Conservation (phyloP, 805 yeast genomes). For the Yarrowia keelungensis region DNA sequence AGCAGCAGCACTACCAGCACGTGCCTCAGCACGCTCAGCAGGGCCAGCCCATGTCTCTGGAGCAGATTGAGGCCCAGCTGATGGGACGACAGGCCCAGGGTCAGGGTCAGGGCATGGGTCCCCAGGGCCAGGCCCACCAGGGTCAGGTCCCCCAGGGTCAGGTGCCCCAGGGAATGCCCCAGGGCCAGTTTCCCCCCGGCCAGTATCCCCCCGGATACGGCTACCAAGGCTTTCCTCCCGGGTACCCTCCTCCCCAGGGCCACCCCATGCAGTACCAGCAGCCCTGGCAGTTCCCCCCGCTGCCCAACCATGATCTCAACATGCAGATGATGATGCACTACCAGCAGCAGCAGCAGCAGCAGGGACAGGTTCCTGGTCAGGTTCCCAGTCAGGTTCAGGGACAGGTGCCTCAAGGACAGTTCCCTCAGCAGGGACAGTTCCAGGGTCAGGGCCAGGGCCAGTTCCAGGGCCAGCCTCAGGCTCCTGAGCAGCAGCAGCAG, state of each 20-base stretch:
- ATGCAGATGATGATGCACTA: constrained; percentile 41
- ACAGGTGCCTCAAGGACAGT: not conserved
- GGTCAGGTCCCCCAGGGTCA: constrained; percentile 47
- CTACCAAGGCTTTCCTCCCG: constrained; percentile 36
- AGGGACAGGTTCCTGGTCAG: not conserved
- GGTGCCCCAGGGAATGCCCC: not conserved
- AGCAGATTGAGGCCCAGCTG: constrained; percentile 83
- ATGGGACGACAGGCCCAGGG: constrained; percentile 51
- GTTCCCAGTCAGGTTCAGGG: constrained; percentile 19
- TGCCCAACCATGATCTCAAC: constrained; percentile 35
- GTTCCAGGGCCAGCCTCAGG: constrained; percentile 44
- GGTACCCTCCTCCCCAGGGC: constrained; percentile 37
- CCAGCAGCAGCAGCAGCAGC: not conserved
- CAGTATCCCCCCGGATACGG: constrained; percentile 49
- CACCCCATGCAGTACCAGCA: constrained; percentile 38
- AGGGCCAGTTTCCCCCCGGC: constrained; percentile 46
- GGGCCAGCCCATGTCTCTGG: constrained; percentile 64
- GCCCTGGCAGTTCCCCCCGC: constrained; percentile 37
- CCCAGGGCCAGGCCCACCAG: constrained; percentile 41
- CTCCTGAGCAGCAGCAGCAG: too few species aligned
- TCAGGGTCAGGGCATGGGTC: constrained; percentile 25
- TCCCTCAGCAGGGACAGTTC: constrained; percentile 42
- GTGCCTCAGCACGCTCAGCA: constrained; percentile 33
- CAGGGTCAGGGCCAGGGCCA: constrained; percentile 47
- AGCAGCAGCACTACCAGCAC: constrained; percentile 34